Conservation (phyloP, 768 basidiomycete genomes). For the Lyophyllum shimeji region DNA sequence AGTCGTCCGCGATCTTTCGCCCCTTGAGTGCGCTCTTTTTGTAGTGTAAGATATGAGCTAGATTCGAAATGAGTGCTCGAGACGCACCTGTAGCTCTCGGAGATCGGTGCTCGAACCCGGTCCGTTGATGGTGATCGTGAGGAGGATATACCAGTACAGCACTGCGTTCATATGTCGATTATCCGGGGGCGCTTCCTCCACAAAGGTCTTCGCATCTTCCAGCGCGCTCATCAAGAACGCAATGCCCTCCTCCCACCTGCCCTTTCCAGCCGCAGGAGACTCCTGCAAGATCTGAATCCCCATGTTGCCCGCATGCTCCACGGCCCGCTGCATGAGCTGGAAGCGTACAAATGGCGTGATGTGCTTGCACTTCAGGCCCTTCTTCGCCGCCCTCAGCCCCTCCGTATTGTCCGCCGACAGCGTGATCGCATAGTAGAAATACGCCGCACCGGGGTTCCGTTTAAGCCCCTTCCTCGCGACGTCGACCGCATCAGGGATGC, state of each 20-base stretch:
- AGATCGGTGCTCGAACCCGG: slow-evolving; percentile 49
- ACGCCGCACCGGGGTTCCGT: slow-evolving; percentile 58
- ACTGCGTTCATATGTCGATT: slow-evolving; percentile 59
- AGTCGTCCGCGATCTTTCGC: slow-evolving; percentile 53
- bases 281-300: slow-evolving; percentile 49
- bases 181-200: slow-evolving; percentile 59
- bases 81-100: slow-evolving; percentile 47
- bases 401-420: slow-evolving; percentile 45
- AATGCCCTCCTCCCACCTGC: slow-evolving; percentile 57
- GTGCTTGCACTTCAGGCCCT: slow-evolving; percentile 58
- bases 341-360: slow-evolving; percentile 56
- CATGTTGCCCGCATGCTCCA: slow-evolving; percentile 58
- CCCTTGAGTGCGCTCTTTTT: slow-evolving; percentile 34
- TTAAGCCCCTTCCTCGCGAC: slow-evolving; percentile 47
- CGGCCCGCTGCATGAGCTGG: slow-evolving; percentile 59
- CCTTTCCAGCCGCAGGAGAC: slow-evolving; percentile 36
- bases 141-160: slow-evolving; percentile 56
- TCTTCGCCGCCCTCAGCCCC: slow-evolving; percentile 64
- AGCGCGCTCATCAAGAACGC: slow-evolving; percentile 59
- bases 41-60: not conserved
- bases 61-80: not conserved
- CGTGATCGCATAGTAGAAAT: slow-evolving; percentile 64
- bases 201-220: slow-evolving; percentile 58
- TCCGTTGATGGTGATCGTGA: slow-evolving; percentile 52
- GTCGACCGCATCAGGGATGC: slow-evolving; percentile 46